phyloP scores from a whole-genome alignment of 208 protist genomes.

The Phytomonas sp. region DNA sequence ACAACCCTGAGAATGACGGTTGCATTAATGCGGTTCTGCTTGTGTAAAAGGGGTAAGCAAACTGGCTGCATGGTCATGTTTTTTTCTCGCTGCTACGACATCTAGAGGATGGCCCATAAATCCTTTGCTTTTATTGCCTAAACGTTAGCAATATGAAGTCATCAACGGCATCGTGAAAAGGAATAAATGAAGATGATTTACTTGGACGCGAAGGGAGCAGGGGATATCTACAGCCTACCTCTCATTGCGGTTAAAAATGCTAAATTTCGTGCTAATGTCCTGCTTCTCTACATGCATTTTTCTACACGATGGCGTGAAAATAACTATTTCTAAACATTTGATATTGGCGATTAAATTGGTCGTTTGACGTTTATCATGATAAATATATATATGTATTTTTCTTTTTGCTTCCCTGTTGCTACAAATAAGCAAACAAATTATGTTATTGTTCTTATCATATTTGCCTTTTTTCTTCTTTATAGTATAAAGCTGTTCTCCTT shows the following conservation, averaged over 20 bases:
- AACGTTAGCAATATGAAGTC: background rate
- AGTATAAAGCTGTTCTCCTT: background rate
- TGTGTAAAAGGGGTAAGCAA: slow-evolving; percentile 76
- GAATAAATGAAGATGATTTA: background rate
- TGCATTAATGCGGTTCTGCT: slow-evolving; percentile 99
- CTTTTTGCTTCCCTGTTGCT: background rate
- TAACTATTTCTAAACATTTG: background rate
- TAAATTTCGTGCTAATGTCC: slow-evolving; percentile 1
- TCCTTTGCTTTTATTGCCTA: background rate
- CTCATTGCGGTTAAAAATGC: background rate
- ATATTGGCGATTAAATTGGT: background rate
- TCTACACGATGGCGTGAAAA: background rate
- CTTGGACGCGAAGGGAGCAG: background rate
- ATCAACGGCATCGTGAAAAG: background rate
- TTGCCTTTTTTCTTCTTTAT: background rate
- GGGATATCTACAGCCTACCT: background rate
- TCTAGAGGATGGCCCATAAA: background rate
- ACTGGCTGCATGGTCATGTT: background rate
- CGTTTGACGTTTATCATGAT: background rate
- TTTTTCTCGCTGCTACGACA: background rate
- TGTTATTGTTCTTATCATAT: background rate
- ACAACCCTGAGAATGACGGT: slow-evolving; percentile 99
- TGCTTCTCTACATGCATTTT: slow-evolving; percentile 4
- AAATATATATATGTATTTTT: background rate
- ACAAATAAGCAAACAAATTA: background rate